Evolutionary conservation across 805 yeast species (phyloP), one percentile per base, ranked within the genome.

Genomic region (Candida lessepsii): DNA sequence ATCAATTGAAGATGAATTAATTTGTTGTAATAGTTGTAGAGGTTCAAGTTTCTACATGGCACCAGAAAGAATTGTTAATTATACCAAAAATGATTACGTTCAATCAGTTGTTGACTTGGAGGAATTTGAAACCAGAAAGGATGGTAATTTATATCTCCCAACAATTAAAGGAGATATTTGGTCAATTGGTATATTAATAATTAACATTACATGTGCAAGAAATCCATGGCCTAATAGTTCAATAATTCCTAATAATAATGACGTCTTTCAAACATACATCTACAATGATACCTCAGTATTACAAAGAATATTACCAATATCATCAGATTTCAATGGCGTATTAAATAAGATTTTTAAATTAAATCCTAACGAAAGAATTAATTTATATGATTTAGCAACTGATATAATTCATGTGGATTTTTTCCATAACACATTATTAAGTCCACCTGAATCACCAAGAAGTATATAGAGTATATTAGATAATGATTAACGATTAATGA

Each of bases 11-110:
- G 72, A 76, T 9, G 64, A 70, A 29, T 62, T 55, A 41, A 73
- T 84, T 28, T 78, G 81, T 46, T 76, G 83, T 46, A 83, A 84
- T 52, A 78, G 81, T 15, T 88, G 95, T 49, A 76, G 95, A 41
- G 97, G 96, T 1, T 83, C 91, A 6, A 76, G 86, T 17, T 90
- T 86, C 61, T 89, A 89, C 64, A 89, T 90, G 96, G 85, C 96
- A 0, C 96, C 96, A 6, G 96, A 89, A 59, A 65, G 93, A 56
- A 59, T 80, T n/a, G 63, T 68, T 15, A 73, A 76, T 48, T 71
- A 66, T 34, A 54, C 60, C 44, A 62, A 65, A 38, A 56, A 61
- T 46, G 48, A 46, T 24, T 40, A 52, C 14, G 58, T 61, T 33
- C 46, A 52, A 29, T 45, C 57, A 16, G 38, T 55, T n/a, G 44